phyloP scores from a whole-genome alignment of 352 stramenopile species.

The Pythium insidiosum region DNA sequence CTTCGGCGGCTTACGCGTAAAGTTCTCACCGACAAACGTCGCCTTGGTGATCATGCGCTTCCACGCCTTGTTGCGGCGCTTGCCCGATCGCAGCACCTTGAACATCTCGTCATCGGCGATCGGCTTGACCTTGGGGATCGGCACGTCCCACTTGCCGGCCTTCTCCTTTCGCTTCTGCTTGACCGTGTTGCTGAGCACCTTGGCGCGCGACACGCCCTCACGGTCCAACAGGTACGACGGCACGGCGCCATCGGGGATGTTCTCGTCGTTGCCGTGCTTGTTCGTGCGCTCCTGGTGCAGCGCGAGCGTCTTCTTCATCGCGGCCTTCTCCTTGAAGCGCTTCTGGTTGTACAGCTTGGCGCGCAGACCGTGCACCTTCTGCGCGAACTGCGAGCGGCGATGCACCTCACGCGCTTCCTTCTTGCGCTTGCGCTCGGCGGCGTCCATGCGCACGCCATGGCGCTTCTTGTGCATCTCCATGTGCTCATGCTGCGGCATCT shows the following conservation, averaged over 20 bases:
- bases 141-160: constrained; percentile 99
- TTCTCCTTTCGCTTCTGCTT: constrained; percentile 99
- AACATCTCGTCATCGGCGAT: constrained; percentile 99
- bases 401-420: constrained; percentile 98
- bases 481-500: constrained; percentile 98
- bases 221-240: constrained; percentile 99
- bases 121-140: constrained; percentile 97
- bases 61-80: constrained; percentile 92
- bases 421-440: constrained; percentile 96
- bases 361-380: constrained; percentile 98
- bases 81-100: constrained; percentile 96
- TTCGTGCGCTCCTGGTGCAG: constrained; percentile 99
- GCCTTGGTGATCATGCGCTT: constrained; percentile 89
- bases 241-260: constrained; percentile 94
- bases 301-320: constrained; percentile 99
- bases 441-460: constrained; percentile 97
- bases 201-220: constrained; percentile 97
- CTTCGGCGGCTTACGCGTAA: constrained; percentile 99
- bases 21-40: constrained; percentile 99
- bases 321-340: constrained; percentile 99
- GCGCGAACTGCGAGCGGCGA: constrained; percentile 95
- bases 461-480: constrained; percentile 99
- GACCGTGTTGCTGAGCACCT: constrained; percentile 99
- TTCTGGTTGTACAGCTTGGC: constrained; percentile 99
- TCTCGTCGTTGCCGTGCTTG: constrained; percentile 98